A percentile compares a stretch with the other conserved stretches of the same genome.
Evolutionary conservation across 495 filamentous ascomycete species (phyloP).

Genomic region (Penicillium fimorum): DNA sequence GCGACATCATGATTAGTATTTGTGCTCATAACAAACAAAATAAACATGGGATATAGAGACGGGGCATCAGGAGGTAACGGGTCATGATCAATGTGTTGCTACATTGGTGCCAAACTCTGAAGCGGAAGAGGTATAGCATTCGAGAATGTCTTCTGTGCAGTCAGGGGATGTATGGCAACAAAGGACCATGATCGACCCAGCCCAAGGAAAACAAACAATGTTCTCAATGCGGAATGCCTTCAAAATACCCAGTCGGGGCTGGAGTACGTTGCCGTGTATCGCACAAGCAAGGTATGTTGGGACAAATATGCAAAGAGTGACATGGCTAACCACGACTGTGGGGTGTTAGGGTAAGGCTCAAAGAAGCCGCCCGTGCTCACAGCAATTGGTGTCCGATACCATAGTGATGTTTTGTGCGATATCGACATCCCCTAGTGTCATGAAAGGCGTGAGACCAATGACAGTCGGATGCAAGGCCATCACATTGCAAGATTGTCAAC

Average conservation of each 20-base stretch:
- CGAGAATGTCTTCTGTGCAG: too few relatives aligned
- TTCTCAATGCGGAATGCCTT: not conserved
- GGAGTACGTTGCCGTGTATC: not conserved
- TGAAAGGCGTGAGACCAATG: not conserved
- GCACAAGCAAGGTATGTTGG: not conserved
- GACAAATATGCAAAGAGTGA: not conserved
- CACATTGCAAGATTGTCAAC: not conserved
- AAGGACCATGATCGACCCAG: not conserved
- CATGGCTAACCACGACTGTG: not conserved
- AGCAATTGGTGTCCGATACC: not conserved
- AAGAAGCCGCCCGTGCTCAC: not conserved
- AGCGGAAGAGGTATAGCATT: not conserved
- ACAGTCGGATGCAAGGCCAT: not conserved
- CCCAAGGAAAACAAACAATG: not conserved
- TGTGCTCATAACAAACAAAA: not conserved
- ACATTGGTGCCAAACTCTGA: not conserved
- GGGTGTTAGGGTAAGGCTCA: not conserved
- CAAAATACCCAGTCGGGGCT: not conserved
- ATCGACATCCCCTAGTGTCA: not conserved
- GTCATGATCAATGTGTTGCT: not conserved
- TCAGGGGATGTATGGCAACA: not conserved
- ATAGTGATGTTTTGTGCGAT: not conserved
- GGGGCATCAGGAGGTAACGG: not conserved
- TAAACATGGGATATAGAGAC: too few relatives aligned
- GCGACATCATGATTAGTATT: not conserved